These are phyloP conservation scores for Geranium rotundifolium DNA, from an alignment of 345 rosid species.

Conservation along the genomic window DNA sequence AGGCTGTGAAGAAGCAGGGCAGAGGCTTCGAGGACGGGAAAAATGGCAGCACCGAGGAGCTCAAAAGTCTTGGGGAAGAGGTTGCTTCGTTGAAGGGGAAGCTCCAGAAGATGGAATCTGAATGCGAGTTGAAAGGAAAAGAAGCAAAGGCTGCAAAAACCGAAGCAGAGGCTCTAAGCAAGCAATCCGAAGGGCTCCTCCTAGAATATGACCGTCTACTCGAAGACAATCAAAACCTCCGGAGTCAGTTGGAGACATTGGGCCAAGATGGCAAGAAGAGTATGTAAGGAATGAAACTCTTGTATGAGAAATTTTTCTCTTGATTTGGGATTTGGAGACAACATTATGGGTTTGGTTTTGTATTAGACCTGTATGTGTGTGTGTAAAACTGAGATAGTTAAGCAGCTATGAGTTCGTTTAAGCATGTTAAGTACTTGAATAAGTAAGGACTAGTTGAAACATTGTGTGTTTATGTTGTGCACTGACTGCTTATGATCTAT, in stretches of 20 bases:
- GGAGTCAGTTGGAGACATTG: constrained; percentile 50
- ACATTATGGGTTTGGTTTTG: too few species aligned
- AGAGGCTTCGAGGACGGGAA: constrained; percentile 50
- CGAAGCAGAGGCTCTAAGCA: constrained; percentile 52
- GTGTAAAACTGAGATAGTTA: too few species aligned
- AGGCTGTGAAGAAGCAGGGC: constrained; percentile 59
- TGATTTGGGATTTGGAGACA: not conserved
- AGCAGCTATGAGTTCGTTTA: too few species aligned
- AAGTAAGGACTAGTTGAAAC: too few species aligned
- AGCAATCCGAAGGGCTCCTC: constrained; percentile 64
- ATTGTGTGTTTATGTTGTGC: too few species aligned
- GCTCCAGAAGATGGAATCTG: constrained; percentile 40
- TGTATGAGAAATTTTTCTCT: too few species aligned
- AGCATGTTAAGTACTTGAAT: too few species aligned
- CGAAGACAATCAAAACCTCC: constrained; percentile 63
- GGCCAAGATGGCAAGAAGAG: constrained; percentile 45
- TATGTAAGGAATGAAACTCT: constrained; percentile 11
- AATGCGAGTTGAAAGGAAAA: constrained; percentile 34
- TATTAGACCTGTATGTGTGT: too few species aligned
- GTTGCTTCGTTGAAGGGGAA: constrained; percentile 26
- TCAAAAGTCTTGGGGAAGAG: constrained; percentile 39
- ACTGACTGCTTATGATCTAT: too few species aligned
- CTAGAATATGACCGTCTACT: constrained; percentile 59
- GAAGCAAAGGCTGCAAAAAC: constrained; percentile 47
- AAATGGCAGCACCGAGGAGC: constrained; percentile 30